phyloP scores from a whole-genome alignment of 2,329 filamentous ascomycete species.

The Penicillium sp. region DNA sequence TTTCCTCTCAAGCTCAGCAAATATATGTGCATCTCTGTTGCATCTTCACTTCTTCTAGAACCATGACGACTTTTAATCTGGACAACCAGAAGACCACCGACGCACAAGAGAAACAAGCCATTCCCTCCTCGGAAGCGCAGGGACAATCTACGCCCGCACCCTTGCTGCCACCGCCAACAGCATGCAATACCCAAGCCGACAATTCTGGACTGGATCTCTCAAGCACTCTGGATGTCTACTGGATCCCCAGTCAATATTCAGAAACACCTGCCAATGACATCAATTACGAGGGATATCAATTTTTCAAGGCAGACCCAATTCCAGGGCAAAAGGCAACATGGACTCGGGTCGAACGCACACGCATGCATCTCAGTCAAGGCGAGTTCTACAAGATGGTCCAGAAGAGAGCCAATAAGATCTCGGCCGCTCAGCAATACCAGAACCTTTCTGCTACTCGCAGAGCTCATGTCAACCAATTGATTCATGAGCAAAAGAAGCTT shows the following conservation, averaged over 20 bases:
- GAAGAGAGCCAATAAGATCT: constrained; percentile 31
- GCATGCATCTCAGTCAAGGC: constrained; percentile 36
- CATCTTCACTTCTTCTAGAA: constrained; percentile 12
- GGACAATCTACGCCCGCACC: background rate
- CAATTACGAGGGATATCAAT: constrained; percentile 39
- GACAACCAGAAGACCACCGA: background rate
- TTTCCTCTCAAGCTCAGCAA: background rate
- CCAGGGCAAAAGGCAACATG: constrained; percentile 36
- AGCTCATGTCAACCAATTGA: constrained; percentile 38
- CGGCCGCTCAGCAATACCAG: constrained; percentile 34
- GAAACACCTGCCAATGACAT: constrained; percentile 16
- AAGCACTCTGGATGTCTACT: background rate
- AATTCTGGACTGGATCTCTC: background rate
- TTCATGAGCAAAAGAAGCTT: constrained; percentile 33
- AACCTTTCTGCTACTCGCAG: constrained; percentile 32
- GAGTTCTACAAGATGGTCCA: constrained; percentile 35
- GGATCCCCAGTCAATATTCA: background rate
- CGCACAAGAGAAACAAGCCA: constrained; percentile 3
- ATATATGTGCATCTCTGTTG: constrained; percentile 11
- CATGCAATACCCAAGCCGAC: background rate
- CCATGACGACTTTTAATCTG: constrained; percentile 10
- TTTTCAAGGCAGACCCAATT: constrained; percentile 35
- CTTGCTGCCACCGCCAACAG: background rate
- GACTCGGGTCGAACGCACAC: constrained; percentile 31
- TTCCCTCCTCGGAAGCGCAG: background rate